These are phyloP conservation scores for Myxozyma melibiosi DNA, from an alignment of 805 yeast species.

Conservation along the genomic window DNA sequence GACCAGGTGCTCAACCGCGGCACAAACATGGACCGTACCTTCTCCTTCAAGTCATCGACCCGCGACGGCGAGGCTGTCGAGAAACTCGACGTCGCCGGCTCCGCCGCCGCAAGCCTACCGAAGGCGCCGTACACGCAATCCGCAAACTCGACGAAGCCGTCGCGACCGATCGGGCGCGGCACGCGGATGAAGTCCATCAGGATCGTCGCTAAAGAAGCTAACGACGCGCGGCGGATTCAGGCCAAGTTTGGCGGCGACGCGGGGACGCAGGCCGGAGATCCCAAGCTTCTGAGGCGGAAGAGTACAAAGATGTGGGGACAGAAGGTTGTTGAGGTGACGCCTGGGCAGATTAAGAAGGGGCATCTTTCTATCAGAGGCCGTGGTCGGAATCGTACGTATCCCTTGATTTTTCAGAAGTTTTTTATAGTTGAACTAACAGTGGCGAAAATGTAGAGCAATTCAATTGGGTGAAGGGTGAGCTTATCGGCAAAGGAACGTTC, in stretches of 20 bases:
- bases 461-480: slow-evolving; percentile 97
- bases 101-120: slow-evolving; percentile 1
- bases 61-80: slow-evolving; percentile 24
- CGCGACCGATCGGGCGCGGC: slow-evolving; percentile 42
- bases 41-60: slow-evolving; percentile 21
- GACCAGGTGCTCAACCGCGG: neutral
- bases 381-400: slow-evolving; percentile 58
- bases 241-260: slow-evolving; percentile 24
- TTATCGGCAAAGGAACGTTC: slow-evolving; percentile 95
- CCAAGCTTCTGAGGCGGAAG: slow-evolving; percentile 58
- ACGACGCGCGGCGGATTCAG: slow-evolving; percentile 56
- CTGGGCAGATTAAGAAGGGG: slow-evolving; percentile 45
- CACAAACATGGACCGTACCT: slow-evolving; percentile 22
- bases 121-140: neutral
- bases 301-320: slow-evolving; percentile 99
- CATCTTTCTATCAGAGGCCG: slow-evolving; percentile 42
- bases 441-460: slow-evolving; percentile 76
- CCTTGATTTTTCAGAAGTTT: slow-evolving; percentile 31
- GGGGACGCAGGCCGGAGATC: slow-evolving; percentile 1
- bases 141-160: neutral
- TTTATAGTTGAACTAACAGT: too few species aligned
- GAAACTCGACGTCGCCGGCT: slow-evolving; percentile 22
- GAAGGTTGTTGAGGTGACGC: slow-evolving; percentile 84
- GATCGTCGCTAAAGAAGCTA: slow-evolving; percentile 90
- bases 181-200: slow-evolving; percentile 85